phyloP scores from a whole-genome alignment of 2,329 filamentous ascomycete species.

The Teratosphaeria epicoccoides region DNA sequence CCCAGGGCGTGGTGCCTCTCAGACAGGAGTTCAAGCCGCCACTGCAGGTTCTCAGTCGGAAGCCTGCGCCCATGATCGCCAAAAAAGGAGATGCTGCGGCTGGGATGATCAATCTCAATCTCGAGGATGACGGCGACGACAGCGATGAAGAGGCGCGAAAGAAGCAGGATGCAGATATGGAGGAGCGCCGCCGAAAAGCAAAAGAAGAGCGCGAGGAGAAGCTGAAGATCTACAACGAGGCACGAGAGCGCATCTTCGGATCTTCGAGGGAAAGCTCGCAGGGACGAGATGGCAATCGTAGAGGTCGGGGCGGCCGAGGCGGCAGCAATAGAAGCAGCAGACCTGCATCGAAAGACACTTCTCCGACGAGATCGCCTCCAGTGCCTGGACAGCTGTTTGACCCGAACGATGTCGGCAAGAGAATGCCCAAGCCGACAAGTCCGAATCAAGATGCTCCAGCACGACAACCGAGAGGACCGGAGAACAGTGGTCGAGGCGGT shows the following conservation, averaged over 20 bases:
- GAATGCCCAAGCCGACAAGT: constrained; percentile 38
- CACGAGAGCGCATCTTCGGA: constrained; percentile 77
- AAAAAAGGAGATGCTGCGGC: constrained; percentile 42
- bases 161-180: constrained; percentile 55
- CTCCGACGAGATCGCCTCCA: constrained; percentile 28
- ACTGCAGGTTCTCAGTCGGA: constrained; percentile 76
- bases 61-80: constrained; percentile 54
- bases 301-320: constrained; percentile 20
- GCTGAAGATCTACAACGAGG: constrained; percentile 81
- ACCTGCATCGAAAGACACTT: constrained; percentile 13
- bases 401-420: constrained; percentile 51
- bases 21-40: constrained; percentile 65
- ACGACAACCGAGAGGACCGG: constrained; percentile 66
- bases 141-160: constrained; percentile 53
- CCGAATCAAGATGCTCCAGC: constrained; percentile 57
- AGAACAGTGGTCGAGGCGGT: constrained; percentile 63
- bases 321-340: constrained; percentile 29
- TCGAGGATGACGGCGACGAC: constrained; percentile 46
- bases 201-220: constrained; percentile 78
- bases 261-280: constrained; percentile 32
- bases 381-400: constrained; percentile 52
- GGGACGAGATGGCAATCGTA: constrained; percentile 13
- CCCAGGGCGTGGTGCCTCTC: constrained; percentile 51
- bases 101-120: constrained; percentile 35
- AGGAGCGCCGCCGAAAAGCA: constrained; percentile 68